These are phyloP conservation scores for Ochromonadaceae sp. DNA, from an alignment of 352 stramenopile species.

Conservation along the genomic window DNA sequence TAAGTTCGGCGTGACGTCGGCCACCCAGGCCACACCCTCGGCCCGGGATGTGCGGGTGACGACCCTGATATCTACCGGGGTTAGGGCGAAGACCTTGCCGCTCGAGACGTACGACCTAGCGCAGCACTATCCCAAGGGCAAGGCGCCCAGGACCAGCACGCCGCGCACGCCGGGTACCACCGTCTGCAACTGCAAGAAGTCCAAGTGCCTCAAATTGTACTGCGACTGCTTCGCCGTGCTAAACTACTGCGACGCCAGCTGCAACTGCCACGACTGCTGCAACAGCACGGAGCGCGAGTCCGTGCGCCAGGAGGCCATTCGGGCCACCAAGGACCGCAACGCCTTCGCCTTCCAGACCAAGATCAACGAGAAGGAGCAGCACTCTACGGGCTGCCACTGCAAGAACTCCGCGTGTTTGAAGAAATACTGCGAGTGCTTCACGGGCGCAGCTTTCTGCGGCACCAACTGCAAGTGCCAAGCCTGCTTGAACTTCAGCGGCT, in stretches of 20 bases:
- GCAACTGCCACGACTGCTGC: conserved; percentile 16
- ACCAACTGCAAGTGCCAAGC: conserved; percentile 66
- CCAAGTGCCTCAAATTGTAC: conserved; percentile 66
- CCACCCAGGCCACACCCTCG: not conserved
- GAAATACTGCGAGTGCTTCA: conserved; percentile 35
- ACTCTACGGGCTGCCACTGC: conserved; percentile 28
- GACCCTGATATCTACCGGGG: not conserved
- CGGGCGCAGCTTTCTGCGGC: conserved; percentile 46
- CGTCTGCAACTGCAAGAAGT: conserved; percentile 73
- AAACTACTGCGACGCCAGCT: conserved; percentile 10
- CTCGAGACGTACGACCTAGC: not conserved
- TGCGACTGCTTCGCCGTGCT: conserved; percentile 20
- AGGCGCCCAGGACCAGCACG: not conserved
- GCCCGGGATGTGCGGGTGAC: not conserved
- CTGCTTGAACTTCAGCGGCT: conserved; percentile 25
- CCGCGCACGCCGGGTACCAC: not conserved
- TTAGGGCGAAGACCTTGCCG: not conserved
- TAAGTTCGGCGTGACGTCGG: not conserved
- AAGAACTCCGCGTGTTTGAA: conserved; percentile 31
- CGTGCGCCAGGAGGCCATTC: not conserved
- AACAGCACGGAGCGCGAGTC: not conserved
- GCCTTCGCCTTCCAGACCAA: conserved; percentile 1
- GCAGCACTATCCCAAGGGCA: not conserved
- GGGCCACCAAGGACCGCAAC: conserved; percentile 2
- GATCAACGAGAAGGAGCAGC: not conserved